Evolutionary conservation across 352 stramenopile species (phyloP).

Genomic region (Phytophthora kernoviae): DNA sequence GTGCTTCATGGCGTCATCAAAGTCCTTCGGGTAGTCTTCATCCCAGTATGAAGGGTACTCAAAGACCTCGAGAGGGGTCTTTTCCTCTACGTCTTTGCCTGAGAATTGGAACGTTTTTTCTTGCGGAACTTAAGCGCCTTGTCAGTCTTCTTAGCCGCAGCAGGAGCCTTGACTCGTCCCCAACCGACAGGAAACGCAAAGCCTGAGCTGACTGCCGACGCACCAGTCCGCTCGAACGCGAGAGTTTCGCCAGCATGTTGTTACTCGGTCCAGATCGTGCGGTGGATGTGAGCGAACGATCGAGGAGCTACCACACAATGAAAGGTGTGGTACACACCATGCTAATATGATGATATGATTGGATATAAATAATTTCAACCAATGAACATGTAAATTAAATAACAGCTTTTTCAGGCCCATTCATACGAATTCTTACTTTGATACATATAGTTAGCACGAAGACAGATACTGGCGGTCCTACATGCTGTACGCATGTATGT

Average conservation of each 20-base stretch:
- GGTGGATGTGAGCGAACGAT: conserved; percentile 19
- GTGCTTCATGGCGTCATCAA: conserved; percentile 86
- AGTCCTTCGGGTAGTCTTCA: conserved; percentile 70
- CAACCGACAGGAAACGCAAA: conserved; percentile 39
- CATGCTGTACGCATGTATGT: neutral
- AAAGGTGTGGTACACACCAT: neutral
- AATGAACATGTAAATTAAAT: neutral
- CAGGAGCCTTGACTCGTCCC: conserved; percentile 8
- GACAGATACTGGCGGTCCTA: conserved; percentile 14
- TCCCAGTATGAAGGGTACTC: conserved; percentile 78
- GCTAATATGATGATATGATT: too few relatives aligned
- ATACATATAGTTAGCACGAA: too few relatives aligned
- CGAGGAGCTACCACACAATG: conserved; percentile 29
- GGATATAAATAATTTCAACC: too few relatives aligned
- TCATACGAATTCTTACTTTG: too few relatives aligned
- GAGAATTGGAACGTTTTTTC: conserved; percentile 79
- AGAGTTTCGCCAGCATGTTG: conserved; percentile 37
- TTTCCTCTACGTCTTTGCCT: conserved; percentile 40
- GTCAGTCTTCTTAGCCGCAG: conserved; percentile 5
- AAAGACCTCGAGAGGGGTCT: conserved; percentile 64
- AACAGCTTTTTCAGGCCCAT: too few relatives aligned
- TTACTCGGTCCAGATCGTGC: conserved; percentile 6
- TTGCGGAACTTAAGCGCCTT: conserved; percentile 55
- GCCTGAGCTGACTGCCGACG: conserved; percentile 31
- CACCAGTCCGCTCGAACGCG: conserved; percentile 27